A percentile compares a stretch with the other conserved stretches of the same genome.
Conservation (phyloP, 257 asterid genomes). For the Petunia axillaris region DNA sequence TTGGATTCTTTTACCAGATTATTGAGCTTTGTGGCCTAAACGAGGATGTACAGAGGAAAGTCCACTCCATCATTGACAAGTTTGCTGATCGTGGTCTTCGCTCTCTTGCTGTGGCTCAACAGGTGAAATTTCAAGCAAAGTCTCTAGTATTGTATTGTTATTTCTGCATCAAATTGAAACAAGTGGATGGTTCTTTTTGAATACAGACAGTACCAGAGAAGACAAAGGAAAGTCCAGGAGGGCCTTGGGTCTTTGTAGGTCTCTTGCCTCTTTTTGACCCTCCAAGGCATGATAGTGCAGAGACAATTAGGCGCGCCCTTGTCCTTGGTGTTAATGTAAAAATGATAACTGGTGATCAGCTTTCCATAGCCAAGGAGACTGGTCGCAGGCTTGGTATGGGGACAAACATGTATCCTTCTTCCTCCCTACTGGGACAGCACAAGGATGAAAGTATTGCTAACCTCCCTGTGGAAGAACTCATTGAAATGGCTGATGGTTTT, state of each 20-base stretch:
- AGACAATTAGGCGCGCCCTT: slow-evolving; percentile 55
- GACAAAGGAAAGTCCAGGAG: slow-evolving; percentile 56
- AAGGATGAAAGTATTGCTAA: slow-evolving; percentile 45
- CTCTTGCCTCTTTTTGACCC: slow-evolving; percentile 68
- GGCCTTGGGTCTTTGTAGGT: slow-evolving; percentile 60
- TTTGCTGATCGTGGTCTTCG: slow-evolving; percentile 69
- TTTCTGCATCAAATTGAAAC: not conserved
- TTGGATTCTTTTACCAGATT: slow-evolving; percentile 36
- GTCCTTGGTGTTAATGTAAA: slow-evolving; percentile 63
- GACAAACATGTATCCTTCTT: slow-evolving; percentile 57
- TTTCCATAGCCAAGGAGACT: slow-evolving; percentile 54
- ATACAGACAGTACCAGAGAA: slow-evolving; percentile 53
- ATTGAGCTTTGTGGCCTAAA: slow-evolving; percentile 45
- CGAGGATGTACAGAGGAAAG: slow-evolving; percentile 40
- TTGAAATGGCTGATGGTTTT: slow-evolving; percentile 57
- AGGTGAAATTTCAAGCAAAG: slow-evolving; percentile 33
- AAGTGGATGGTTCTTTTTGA: slow-evolving; percentile 18
- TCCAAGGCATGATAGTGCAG: slow-evolving; percentile 64
- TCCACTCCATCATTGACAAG: slow-evolving; percentile 51
- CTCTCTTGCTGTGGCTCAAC: slow-evolving; percentile 57
- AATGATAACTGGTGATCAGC: slow-evolving; percentile 62
- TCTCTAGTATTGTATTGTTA: not conserved
- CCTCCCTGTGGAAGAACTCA: slow-evolving; percentile 52
- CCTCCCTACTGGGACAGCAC: slow-evolving; percentile 52
- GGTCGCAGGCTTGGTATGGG: slow-evolving; percentile 62